A percentile compares a stretch with the other conserved stretches of the same genome.
Conservation (phyloP, 78 protist genomes). For the Dictyostelium firmibasis region DNA sequence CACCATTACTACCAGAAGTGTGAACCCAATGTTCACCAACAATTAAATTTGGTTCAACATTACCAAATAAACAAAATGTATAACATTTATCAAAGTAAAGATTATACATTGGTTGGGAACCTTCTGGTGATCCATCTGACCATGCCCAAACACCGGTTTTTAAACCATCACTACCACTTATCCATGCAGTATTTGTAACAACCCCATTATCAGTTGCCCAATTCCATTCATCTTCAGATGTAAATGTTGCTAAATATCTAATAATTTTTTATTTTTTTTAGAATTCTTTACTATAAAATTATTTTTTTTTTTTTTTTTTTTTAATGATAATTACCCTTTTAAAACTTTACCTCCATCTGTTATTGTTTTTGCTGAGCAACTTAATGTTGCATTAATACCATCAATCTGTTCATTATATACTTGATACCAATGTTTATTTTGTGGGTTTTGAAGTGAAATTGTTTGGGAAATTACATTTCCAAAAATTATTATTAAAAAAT, state of each 20-base stretch:
- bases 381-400: not conserved
- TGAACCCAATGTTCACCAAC: conserved; percentile 29
- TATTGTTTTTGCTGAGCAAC: not conserved
- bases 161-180: not conserved
- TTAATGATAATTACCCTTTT: not conserved
- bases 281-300: too few species aligned
- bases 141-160: conserved; percentile 6
- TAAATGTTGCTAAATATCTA: conserved; percentile 11
- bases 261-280: not conserved
- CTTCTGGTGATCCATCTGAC: conserved; percentile 19
- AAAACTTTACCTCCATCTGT: not conserved
- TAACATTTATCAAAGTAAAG: conserved; percentile 27
- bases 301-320: not conserved
- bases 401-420: not conserved
- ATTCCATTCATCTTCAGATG: conserved; percentile 25
- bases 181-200: not conserved
- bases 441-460: not conserved
- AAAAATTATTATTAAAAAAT: not conserved
- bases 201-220: not conserved
- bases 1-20: not conserved
- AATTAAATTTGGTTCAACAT: conserved; percentile 37
- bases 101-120: conserved; percentile 39
- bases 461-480: not conserved
- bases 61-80: conserved; percentile 9
- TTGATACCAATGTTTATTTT: not conserved